phyloP scores from a whole-genome alignment of 176 grass and related monocot genomes.

The Oryza australiensis region DNA sequence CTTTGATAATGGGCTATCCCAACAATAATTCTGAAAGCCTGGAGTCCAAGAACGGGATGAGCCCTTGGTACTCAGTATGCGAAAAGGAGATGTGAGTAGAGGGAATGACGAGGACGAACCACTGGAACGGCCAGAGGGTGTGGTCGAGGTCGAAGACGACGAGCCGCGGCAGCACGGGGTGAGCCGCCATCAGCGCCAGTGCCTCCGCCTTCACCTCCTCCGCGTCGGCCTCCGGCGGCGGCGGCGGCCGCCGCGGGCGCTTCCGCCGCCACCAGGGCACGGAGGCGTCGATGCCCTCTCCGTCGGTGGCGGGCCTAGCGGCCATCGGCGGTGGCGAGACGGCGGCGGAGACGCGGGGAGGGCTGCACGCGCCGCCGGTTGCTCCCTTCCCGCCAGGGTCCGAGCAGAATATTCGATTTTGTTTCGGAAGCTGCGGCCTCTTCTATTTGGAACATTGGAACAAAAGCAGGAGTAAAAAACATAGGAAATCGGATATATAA shows the following conservation, averaged over 20 bases:
- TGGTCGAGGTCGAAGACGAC: constrained; percentile 50
- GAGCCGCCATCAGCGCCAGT: constrained; percentile 30
- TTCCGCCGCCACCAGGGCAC: constrained; percentile 19
- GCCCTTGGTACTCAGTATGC: not conserved
- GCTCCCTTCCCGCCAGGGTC: not conserved
- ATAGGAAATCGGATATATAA: too few species aligned
- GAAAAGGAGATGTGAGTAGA: not conserved
- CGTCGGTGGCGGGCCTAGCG: too few species aligned
- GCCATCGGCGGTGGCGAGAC: too few species aligned
- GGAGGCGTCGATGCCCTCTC: not conserved
- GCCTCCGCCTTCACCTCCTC: constrained; percentile 42
- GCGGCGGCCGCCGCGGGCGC: not conserved
- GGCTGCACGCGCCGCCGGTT: not conserved
- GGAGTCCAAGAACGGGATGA: not conserved
- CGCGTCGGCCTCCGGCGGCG: constrained; percentile 2
- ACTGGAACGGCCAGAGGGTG: constrained; percentile 51
- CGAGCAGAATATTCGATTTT: not conserved
- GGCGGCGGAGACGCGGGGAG: not conserved
- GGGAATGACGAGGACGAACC: constrained; percentile 1
- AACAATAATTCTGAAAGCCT: not conserved
- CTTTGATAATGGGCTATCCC: not conserved
- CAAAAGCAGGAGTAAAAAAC: too few species aligned
- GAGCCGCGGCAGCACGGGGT: constrained; percentile 39
- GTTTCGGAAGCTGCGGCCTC: too few species aligned
- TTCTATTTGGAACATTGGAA: too few species aligned